These are phyloP conservation scores for Podosphaera leucotricha DNA, from an alignment of 2,329 filamentous ascomycete genomes.

Conservation along the genomic window DNA sequence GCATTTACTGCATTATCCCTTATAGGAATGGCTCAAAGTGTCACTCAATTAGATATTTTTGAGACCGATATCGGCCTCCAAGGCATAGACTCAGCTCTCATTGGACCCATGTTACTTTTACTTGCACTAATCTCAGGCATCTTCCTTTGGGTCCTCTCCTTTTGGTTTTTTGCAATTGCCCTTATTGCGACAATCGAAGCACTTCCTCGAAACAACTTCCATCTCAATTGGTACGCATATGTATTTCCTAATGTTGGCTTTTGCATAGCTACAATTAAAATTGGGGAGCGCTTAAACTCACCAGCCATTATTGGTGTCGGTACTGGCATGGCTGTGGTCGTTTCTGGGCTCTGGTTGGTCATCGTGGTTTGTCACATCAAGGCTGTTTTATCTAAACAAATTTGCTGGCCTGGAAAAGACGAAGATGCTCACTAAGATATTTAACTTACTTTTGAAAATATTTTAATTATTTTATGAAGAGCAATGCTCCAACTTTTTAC, in stretches of 20 bases:
- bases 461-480: too few species aligned
- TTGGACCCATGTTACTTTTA: slow-evolving; percentile 18
- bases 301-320: slow-evolving; percentile 23
- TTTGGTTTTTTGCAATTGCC: slow-evolving; percentile 29
- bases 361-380: slow-evolving; percentile 12
- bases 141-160: slow-evolving; percentile 38
- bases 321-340: slow-evolving; percentile 25
- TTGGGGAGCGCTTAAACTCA: slow-evolving; percentile 25
- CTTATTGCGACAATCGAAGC: slow-evolving; percentile 17
- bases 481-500: too few species aligned
- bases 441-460: neutral
- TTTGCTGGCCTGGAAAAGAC: slow-evolving; percentile 17
- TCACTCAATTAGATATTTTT: slow-evolving; percentile 15
- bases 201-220: slow-evolving; percentile 26
- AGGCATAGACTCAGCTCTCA: slow-evolving; percentile 16
- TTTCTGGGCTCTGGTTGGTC: slow-evolving; percentile 16
- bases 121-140: slow-evolving; percentile 23
- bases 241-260: slow-evolving; percentile 40
- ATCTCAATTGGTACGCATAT: slow-evolving; percentile 40
- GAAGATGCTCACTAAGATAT: slow-evolving; percentile 9
- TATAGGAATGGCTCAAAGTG: slow-evolving; percentile 38
- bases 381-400: slow-evolving; percentile 13
- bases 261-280: slow-evolving; percentile 29
- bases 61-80: slow-evolving; percentile 10
- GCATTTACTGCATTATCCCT: slow-evolving; percentile 48